Evolutionary conservation across 176 grass and related monocot genomes (phyloP), one percentile per base, ranked within the genome.

Genomic region (Aegilops longissima): DNA sequence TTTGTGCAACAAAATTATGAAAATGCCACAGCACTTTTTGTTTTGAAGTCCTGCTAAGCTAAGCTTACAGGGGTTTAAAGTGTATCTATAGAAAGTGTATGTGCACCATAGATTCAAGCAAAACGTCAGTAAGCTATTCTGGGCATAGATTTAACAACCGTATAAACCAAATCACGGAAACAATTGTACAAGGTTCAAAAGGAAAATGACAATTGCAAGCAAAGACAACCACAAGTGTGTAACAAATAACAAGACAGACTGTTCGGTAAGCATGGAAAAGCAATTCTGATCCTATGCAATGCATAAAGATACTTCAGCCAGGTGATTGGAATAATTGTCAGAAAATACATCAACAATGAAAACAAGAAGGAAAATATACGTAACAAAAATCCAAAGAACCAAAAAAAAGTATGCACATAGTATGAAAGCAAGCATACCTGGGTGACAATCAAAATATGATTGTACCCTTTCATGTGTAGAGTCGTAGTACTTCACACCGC

Each of bases 361-460:
- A 78, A 58, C 25, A 36, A 44, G 12, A 34, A 71, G 47, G 8
- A 13, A 77, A 77, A 17, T 12, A 81, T 72, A 24, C 3, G 18
- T 38, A 68, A 84, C n/a, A 25, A 38, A 68, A 31, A n/a, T 62
- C 20, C 21, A 73, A 76, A 47, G 30, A 66, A 83, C 12, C 51
- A 17, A 35, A 52, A 65, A 47, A 66, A 78, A 36, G 11, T 78
- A 52, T 49, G 62, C 34, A 18, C 74, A 64, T n/a, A 12, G 24
- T 34, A 70, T 38, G 79, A 78, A 78, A 78, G 52, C 77, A 80
- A 79, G 6, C 76, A 62, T 90, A 98, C 96, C 96, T 33, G 96
- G 96, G 70, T 91, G 68, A 34, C 38, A 25, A 76, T 95, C 93
- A 63, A 94, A 89, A 84, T 92, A 94, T 70, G 93, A 98, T 58